These are phyloP conservation scores for Aurantiochytrium sp. DNA, from an alignment of 108 stramenopile genomes.

Conservation along the genomic window DNA sequence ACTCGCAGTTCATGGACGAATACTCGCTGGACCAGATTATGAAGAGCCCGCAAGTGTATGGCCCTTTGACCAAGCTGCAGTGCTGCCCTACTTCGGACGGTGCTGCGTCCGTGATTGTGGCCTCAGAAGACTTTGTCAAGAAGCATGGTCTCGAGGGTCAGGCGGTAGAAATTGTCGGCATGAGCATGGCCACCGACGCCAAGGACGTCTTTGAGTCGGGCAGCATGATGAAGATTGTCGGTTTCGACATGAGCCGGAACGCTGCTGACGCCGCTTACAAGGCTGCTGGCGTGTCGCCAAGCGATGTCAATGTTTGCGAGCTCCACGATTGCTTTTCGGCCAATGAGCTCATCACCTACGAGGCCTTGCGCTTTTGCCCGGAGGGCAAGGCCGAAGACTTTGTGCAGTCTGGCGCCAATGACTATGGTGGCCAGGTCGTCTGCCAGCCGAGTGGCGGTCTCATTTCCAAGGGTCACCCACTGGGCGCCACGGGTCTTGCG, in stretches of 20 bases:
- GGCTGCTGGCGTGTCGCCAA: background rate
- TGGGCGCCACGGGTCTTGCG: constrained; percentile 7
- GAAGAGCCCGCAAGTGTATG: background rate
- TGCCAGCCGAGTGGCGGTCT: background rate
- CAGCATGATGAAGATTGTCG: constrained; percentile 13
- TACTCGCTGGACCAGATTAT: constrained; percentile 1
- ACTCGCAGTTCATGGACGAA: background rate
- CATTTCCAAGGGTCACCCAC: constrained; percentile 1
- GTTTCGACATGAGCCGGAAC: constrained; percentile 4
- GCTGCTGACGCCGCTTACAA: constrained; percentile 15
- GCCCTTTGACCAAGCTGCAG: constrained; percentile 16
- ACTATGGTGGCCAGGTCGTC: constrained; percentile 2
- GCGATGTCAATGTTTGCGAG: background rate
- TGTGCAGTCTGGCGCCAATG: background rate
- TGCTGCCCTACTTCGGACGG: constrained; percentile 19
- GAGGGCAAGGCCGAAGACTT: background rate
- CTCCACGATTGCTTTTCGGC: constrained; percentile 11
- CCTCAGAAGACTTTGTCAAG: background rate
- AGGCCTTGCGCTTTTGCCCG: background rate
- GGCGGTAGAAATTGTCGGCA: background rate
- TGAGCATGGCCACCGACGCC: background rate
- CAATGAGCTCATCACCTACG: constrained; percentile 11
- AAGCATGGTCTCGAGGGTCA: background rate
- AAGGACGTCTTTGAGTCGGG: background rate
- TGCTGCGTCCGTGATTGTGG: background rate